Percentiles rank a stretch among this genome's conserved stretches.
phyloP scores from a whole-genome alignment of 2,329 filamentous ascomycete species.

The Biscogniauxia marginata region DNA sequence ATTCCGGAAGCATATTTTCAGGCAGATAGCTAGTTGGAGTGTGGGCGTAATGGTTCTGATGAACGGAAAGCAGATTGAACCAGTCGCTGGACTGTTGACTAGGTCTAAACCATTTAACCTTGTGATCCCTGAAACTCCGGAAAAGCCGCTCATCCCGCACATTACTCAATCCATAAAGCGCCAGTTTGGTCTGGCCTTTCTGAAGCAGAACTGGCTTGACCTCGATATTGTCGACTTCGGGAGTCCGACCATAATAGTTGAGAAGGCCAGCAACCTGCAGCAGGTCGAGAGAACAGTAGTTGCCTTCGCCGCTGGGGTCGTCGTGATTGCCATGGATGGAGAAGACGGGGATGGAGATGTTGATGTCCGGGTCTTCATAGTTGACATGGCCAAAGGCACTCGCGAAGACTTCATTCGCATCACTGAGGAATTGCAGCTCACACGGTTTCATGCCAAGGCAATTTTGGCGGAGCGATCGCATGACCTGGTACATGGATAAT shows the following conservation, averaged over 20 bases:
- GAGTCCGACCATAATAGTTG: constrained; percentile 93
- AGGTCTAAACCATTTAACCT: constrained; percentile 91
- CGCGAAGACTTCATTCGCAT: constrained; percentile 87
- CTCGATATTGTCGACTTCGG: constrained; percentile 89
- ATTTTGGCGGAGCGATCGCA: constrained; percentile 89
- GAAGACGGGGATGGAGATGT: constrained; percentile 94
- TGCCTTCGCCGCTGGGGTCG: constrained; percentile 93
- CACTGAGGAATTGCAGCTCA: constrained; percentile 90
- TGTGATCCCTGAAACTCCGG: constrained; percentile 86
- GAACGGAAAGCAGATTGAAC: constrained; percentile 94
- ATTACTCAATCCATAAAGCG: constrained; percentile 92
- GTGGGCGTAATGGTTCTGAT: constrained; percentile 93
- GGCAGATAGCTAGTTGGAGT: constrained; percentile 92
- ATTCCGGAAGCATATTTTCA: constrained; percentile 87
- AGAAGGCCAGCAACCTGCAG: constrained; percentile 87
- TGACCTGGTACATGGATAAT: constrained; percentile 95
- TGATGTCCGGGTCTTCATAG: constrained; percentile 96
- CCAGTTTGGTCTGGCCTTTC: constrained; percentile 89
- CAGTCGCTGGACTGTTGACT: constrained; percentile 79
- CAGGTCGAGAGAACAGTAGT: constrained; percentile 86
- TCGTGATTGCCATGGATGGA: constrained; percentile 99
- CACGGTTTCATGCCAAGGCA: constrained; percentile 95
- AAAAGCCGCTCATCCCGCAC: constrained; percentile 94
- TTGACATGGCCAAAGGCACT: constrained; percentile 92
- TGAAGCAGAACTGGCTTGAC: constrained; percentile 90